phyloP scores from a whole-genome alignment of 768 basidiomycete genomes.

The Boletus reticuloceps region DNA sequence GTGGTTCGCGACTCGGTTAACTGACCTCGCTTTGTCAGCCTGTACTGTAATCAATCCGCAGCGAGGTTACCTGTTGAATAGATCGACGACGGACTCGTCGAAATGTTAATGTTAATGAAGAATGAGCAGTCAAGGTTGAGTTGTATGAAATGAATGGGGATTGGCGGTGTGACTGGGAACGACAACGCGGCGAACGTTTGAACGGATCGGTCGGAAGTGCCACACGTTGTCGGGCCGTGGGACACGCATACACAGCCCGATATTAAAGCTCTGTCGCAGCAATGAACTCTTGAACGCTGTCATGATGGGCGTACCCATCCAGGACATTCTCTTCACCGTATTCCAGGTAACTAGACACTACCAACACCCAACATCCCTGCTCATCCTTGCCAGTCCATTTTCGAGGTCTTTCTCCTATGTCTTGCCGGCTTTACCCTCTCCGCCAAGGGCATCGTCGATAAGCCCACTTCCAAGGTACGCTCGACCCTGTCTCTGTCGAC shows the following conservation, averaged over 20 bases:
- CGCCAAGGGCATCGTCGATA: constrained; percentile 77
- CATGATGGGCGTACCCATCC: constrained; percentile 13
- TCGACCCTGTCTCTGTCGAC: not conserved
- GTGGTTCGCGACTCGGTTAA: constrained; percentile 2
- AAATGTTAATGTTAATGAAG: too few relatives aligned
- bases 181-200: too few relatives aligned
- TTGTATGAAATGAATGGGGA: too few relatives aligned
- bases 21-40: too few relatives aligned
- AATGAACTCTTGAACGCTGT: not conserved
- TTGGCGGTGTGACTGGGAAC: too few relatives aligned
- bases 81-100: too few relatives aligned
- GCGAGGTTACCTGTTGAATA: too few relatives aligned
- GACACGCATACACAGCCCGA: not conserved
- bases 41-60: too few relatives aligned
- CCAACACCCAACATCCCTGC: not conserved
- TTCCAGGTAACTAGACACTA: constrained; percentile 20
- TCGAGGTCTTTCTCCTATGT: constrained; percentile 86
- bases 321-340: constrained; percentile 24
- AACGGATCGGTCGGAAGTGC: too few relatives aligned
- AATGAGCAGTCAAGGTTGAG: too few relatives aligned
- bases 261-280: too few relatives aligned
- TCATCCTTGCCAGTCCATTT: constrained; percentile 59
- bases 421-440: constrained; percentile 83
- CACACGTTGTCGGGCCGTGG: not conserved
- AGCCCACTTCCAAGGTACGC: constrained; percentile 81